Conservation (phyloP, 1,284 basidiomycete species). For the Malassezia japonica region DNA sequence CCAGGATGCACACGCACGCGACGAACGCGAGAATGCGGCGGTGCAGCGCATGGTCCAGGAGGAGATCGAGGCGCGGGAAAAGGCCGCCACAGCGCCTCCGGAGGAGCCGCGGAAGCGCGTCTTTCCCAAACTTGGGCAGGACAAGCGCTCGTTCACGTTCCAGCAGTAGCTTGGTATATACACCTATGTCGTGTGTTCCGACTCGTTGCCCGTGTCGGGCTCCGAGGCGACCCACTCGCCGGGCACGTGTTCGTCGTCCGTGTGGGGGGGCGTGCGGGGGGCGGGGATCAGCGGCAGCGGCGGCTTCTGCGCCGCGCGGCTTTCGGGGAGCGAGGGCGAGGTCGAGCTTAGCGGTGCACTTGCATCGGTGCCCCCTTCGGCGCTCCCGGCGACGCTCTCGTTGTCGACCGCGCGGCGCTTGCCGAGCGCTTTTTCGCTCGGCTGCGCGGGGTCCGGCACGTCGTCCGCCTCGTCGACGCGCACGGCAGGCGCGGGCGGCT, state of each 20-base stretch:
- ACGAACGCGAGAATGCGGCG: conserved; percentile 9
- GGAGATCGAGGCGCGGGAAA: conserved; percentile 1
- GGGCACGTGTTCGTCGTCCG: no score
- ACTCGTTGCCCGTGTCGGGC: no score
- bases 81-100: not conserved
- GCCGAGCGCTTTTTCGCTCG: conserved; percentile 15
- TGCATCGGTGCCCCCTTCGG: no score
- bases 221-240: no score
- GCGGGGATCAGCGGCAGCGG: no score
- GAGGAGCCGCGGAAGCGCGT: not conserved
- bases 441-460: not conserved
- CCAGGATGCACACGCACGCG: conserved; percentile 7
- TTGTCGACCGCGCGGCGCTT: conserved; percentile 15
- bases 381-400: not conserved
- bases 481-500: not conserved
- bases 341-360: no score
- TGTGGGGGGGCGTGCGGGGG: no score
- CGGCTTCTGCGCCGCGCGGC: no score
- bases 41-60: conserved; percentile 12
- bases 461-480: not conserved
- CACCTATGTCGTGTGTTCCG: not conserved
- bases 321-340: no score
- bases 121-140: conserved; percentile 6
- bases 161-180: not conserved
- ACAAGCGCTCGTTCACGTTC: conserved; percentile 15